These are phyloP conservation scores for Chlorella vulgaris DNA, from an alignment of 139 green algal species.

Conservation along the genomic window DNA sequence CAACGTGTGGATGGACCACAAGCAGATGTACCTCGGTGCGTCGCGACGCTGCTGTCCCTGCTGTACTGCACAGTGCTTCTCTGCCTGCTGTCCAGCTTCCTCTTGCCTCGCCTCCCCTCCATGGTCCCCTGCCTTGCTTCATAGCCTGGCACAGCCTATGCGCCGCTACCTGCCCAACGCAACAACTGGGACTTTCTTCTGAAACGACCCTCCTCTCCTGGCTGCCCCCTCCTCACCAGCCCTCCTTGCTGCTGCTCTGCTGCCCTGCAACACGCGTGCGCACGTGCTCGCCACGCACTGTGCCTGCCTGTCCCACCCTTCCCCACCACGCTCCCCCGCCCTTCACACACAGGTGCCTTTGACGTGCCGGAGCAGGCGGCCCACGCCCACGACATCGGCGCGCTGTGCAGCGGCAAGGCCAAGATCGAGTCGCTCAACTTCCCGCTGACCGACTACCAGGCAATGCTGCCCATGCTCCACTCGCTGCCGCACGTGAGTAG, in stretches of 20 bases:
- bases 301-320: not conserved
- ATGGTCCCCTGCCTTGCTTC: no score
- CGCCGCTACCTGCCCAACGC: no score
- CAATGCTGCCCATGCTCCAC: conserved; percentile 18
- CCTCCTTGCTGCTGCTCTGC: no score
- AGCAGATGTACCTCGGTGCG: conserved; percentile 34
- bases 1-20: conserved; percentile 37
- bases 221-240: no score
- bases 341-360: conserved; percentile 7
- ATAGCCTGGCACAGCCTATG: no score
- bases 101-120: no score
- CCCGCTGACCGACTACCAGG: conserved; percentile 18
- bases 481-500: conserved; percentile 26
- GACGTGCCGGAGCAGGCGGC: conserved; percentile 24
- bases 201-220: no score
- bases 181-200: no score
- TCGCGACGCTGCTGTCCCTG: not conserved
- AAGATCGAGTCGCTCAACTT: conserved; percentile 22
- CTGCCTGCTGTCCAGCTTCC: no score
- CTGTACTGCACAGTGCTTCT: not conserved
- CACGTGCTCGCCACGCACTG: no score
- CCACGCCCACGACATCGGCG: conserved; percentile 29
- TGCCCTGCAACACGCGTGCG: no score
- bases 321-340: not conserved
- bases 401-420: conserved; percentile 33